A percentile compares a stretch with the other conserved stretches of the same genome.
These are phyloP conservation scores for Cylindrotheca fusiformis DNA, from an alignment of 108 stramenopile genomes.

Conservation along the genomic window DNA sequence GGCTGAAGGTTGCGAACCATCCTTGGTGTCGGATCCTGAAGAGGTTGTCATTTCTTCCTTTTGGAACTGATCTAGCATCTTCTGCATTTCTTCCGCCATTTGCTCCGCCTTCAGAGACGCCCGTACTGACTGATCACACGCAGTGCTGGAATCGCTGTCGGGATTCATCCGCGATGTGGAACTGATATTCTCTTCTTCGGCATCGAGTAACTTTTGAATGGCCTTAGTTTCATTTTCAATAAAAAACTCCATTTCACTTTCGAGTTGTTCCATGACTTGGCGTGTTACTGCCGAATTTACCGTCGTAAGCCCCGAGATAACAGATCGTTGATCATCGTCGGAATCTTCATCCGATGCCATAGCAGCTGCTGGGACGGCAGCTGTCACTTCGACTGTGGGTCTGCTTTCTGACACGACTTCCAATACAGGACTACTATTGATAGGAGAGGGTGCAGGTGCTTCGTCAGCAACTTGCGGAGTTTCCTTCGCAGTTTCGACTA, in stretches of 20 bases:
- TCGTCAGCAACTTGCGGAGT: background rate
- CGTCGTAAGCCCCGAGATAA: conserved; percentile 44
- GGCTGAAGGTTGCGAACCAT: background rate
- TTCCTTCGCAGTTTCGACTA: conserved; percentile 3
- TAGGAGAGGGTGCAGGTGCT: conserved; percentile 1
- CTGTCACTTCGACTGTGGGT: conserved; percentile 15
- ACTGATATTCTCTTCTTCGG: conserved; percentile 20
- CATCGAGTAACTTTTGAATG: conserved; percentile 42
- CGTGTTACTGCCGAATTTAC: conserved; percentile 22
- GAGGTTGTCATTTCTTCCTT: conserved; percentile 17
- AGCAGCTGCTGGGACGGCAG: background rate
- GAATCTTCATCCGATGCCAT: conserved; percentile 17
- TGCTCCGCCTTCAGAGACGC: conserved; percentile 41
- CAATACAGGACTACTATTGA: background rate
- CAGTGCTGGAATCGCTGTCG: conserved; percentile 4
- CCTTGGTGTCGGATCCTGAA: background rate
- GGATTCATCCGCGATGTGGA: background rate
- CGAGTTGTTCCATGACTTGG: conserved; percentile 29
- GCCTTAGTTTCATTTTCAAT: conserved; percentile 45
- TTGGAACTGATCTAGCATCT: conserved; percentile 39
- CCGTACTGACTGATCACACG: conserved; percentile 11
- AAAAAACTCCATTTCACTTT: conserved; percentile 28
- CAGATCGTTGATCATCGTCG: conserved; percentile 35
- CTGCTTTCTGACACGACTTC: background rate
- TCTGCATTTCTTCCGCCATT: conserved; percentile 51